These are phyloP conservation scores for Quercus glauca DNA, from an alignment of 306 rosid genomes.

Conservation along the genomic window DNA sequence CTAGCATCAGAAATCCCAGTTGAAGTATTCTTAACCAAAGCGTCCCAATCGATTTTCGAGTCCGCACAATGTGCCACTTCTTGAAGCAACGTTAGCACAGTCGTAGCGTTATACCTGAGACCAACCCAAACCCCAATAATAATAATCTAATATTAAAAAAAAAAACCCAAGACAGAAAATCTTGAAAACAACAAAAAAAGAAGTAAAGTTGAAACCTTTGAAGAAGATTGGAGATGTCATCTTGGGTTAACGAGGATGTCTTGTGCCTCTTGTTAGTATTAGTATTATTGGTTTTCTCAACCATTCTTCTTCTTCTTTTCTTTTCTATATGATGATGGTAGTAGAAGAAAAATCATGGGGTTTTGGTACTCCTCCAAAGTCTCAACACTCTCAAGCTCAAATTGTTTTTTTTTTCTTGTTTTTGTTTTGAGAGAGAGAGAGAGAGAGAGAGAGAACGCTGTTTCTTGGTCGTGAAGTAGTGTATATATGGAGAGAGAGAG, in stretches of 20 bases:
- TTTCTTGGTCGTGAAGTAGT: too few relatives aligned
- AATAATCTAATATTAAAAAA: not conserved
- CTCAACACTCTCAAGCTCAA: too few relatives aligned
- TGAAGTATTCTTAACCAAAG: slow-evolving; percentile 56
- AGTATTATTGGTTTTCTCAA: slow-evolving; percentile 16
- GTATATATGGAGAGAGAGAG: too few relatives aligned
- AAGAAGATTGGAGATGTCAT: slow-evolving; percentile 43
- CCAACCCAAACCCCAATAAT: not conserved
- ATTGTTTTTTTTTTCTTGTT: not conserved
- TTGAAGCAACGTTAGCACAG: slow-evolving; percentile 60
- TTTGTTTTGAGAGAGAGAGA: not conserved
- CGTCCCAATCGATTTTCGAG: slow-evolving; percentile 70
- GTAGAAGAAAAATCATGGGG: too few relatives aligned
- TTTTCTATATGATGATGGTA: too few relatives aligned
- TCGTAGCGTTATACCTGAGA: slow-evolving; percentile 52
- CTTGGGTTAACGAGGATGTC: slow-evolving; percentile 46
- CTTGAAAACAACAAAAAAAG: not conserved
- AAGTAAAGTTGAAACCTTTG: slow-evolving; percentile 36
- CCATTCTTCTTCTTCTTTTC: slow-evolving; percentile 31
- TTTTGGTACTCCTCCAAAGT: too few relatives aligned
- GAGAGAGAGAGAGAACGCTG: not conserved
- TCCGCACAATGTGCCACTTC: slow-evolving; percentile 53
- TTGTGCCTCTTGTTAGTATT: slow-evolving; percentile 19
- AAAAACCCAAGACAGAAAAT: not conserved
- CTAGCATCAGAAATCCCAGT: slow-evolving; percentile 81